These are phyloP conservation scores for Panicum miliaceum DNA, from an alignment of 176 grass and related monocot genomes.

Conservation along the genomic window DNA sequence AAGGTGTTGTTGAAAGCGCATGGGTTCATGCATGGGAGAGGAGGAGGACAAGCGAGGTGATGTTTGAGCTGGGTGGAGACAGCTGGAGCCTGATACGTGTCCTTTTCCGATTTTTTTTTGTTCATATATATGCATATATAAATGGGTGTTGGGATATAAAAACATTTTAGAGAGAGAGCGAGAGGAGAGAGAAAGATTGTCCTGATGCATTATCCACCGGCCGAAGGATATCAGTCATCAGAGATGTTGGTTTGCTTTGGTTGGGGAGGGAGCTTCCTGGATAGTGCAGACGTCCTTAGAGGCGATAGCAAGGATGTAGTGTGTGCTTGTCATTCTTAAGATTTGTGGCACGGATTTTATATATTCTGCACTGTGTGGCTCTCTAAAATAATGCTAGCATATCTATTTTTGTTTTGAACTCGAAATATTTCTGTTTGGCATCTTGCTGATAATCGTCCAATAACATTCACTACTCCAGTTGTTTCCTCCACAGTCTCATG, in stretches of 20 bases:
- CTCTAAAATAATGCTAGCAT: not conserved
- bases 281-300: constrained; percentile 30
- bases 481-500: no score
- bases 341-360: not conserved
- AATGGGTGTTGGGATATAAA: constrained; percentile 15
- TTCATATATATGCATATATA: not conserved
- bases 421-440: not conserved
- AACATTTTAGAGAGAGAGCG: not conserved
- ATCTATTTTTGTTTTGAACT: not conserved
- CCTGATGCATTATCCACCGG: constrained; percentile 51
- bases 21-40: constrained; percentile 46
- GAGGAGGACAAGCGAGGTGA: constrained; percentile 34
- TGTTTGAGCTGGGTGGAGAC: constrained; percentile 46
- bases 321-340: not conserved
- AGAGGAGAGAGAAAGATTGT: not conserved
- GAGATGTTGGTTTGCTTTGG: constrained; percentile 42
- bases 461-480: no score
- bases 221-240: constrained; percentile 37
- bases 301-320: not conserved
- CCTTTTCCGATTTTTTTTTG: not conserved
- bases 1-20: constrained; percentile 33
- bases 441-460: not conserved
- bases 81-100: constrained; percentile 66
- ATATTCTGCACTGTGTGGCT: not conserved
- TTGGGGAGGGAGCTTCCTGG: constrained; percentile 36